phyloP scores from a whole-genome alignment of 768 basidiomycete genomes.

The Sarcodon sp. region DNA sequence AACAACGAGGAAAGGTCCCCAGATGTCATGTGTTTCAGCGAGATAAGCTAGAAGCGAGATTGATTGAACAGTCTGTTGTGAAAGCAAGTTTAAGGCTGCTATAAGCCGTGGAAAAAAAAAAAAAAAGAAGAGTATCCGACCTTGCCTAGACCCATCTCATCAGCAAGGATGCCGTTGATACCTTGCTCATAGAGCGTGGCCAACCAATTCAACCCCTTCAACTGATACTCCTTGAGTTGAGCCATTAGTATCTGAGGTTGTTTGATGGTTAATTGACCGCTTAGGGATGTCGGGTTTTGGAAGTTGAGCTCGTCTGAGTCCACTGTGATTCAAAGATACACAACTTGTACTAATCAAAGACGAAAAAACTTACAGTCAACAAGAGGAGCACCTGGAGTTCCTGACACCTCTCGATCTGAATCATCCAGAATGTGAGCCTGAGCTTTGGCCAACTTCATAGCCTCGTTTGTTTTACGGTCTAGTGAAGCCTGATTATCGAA shows the following conservation, averaged over 20 bases:
- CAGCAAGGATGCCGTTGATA: constrained; percentile 97
- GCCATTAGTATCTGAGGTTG: constrained; percentile 97
- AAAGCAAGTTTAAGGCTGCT: not conserved
- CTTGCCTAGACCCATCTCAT: constrained; percentile 97
- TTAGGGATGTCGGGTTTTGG: constrained; percentile 92
- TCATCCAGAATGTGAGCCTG: constrained; percentile 30
- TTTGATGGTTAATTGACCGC: constrained; percentile 69
- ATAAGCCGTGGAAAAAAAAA: not conserved
- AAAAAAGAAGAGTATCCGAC: constrained; percentile 20
- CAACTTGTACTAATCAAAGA: not conserved
- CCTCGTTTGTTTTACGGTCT: constrained; percentile 73
- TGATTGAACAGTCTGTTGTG: constrained; percentile 81
- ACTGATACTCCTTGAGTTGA: constrained; percentile 93
- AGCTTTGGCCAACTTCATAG: constrained; percentile 51
- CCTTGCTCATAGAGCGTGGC: constrained; percentile 97
- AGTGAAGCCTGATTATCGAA: constrained; percentile 80
- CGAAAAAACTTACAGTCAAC: constrained; percentile 51
- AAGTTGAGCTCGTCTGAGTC: constrained; percentile 98
- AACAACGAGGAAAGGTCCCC: constrained; percentile 98
- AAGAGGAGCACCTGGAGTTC: constrained; percentile 27
- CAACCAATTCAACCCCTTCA: constrained; percentile 97
- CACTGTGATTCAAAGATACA: constrained; percentile 29
- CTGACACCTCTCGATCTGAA: constrained; percentile 17
- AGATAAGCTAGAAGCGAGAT: constrained; percentile 93
- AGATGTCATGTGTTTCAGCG: constrained; percentile 94